Percentiles rank a stretch among this genome's conserved stretches.
Evolutionary conservation across 371 early-diverging fungal species (phyloP).

Genomic region (Saksenaea oblongispora): DNA sequence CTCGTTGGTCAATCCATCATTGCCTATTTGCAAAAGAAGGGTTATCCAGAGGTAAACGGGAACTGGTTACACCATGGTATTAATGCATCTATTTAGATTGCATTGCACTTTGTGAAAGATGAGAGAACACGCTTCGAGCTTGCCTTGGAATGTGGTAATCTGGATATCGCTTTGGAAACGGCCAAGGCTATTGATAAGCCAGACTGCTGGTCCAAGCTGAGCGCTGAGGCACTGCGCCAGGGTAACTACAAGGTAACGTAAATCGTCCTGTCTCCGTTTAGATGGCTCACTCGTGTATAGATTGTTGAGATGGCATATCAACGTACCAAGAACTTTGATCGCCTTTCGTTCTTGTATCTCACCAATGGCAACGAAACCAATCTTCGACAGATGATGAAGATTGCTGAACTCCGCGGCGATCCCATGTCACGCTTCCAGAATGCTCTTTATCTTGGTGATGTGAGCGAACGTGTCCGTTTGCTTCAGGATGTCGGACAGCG

Average conservation of each 20-base stretch:
- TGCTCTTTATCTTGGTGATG: slow-evolving; percentile 84
- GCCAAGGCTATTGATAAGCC: slow-evolving; percentile 86
- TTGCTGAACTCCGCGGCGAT: slow-evolving; percentile 83
- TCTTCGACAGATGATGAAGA: slow-evolving; percentile 88
- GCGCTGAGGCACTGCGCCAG: slow-evolving; percentile 84
- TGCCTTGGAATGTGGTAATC: slow-evolving; percentile 93
- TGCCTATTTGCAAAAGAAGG: slow-evolving; percentile 97
- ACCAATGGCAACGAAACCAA: slow-evolving; percentile 88
- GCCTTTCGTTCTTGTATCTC: slow-evolving; percentile 91
- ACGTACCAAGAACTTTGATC: slow-evolving; percentile 85
- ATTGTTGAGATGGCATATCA: slow-evolving; percentile 91
- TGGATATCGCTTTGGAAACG: slow-evolving; percentile 90
- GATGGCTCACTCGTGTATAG: slow-evolving; percentile 28
- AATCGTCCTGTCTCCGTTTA: neutral
- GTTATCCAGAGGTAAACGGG: slow-evolving; percentile 82
- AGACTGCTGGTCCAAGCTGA: slow-evolving; percentile 87
- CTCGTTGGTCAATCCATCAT: slow-evolving; percentile 98
- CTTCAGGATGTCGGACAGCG: slow-evolving; percentile 84
- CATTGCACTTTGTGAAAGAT: slow-evolving; percentile 97
- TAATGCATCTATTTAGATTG: slow-evolving; percentile 60
- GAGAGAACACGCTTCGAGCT: slow-evolving; percentile 94
- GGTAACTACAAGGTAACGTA: slow-evolving; percentile 78
- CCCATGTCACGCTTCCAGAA: slow-evolving; percentile 87
- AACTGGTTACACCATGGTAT: neutral
- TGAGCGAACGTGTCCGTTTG: slow-evolving; percentile 80